Evolutionary conservation across 345 rosid genomes (phyloP).

Genomic region (Dipteronia sinensis): DNA sequence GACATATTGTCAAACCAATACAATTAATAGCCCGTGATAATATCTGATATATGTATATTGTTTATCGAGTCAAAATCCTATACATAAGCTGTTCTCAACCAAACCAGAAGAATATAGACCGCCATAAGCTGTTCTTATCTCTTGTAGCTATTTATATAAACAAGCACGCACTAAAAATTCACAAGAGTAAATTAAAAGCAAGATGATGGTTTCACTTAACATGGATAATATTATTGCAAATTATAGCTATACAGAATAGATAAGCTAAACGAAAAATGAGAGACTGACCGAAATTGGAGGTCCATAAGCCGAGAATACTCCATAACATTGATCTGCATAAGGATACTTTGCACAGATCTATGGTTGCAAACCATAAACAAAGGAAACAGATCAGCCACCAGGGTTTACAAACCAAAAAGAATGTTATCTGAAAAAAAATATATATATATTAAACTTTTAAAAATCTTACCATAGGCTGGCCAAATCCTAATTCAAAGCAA

Average conservation of each 20-base stretch:
- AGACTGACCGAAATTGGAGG: constrained; percentile 56
- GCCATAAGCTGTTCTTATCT: neutral
- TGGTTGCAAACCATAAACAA: constrained; percentile 19
- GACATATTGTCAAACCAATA: neutral
- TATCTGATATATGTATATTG: neutral
- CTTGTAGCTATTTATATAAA: neutral
- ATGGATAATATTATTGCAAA: neutral
- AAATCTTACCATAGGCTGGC: constrained; percentile 63
- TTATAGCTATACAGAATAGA: neutral
- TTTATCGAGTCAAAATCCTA: neutral
- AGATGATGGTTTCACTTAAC: neutral
- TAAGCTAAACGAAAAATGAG: constrained; percentile 14
- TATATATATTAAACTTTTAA: neutral
- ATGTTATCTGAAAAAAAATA: neutral
- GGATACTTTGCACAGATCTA: constrained; percentile 71
- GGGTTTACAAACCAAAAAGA: constrained; percentile 4
- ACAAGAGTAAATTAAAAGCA: neutral
- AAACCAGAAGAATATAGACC: neutral
- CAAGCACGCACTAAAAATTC: neutral
- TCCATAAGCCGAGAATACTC: constrained; percentile 72
- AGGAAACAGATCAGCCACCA: constrained; percentile 20
- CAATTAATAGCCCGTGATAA: neutral
- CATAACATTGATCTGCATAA: constrained; percentile 65
- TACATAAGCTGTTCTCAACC: neutral
- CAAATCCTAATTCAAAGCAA: constrained; percentile 63